Evolutionary conservation across 1,284 basidiomycete genomes (phyloP).

Genomic region (Ustilago crameri): DNA sequence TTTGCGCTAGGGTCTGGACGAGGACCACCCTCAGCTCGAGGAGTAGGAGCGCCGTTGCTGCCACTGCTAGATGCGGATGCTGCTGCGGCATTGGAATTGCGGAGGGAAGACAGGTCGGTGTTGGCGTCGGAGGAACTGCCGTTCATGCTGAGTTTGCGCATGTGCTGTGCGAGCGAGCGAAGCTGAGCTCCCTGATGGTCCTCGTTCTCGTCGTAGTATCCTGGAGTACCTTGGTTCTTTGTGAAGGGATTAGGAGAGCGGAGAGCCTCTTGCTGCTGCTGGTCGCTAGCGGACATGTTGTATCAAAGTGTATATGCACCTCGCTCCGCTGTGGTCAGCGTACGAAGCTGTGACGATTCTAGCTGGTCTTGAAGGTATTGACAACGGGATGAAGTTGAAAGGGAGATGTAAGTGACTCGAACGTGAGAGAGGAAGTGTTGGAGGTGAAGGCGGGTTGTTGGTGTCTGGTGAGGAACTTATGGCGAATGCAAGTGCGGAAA

Average conservation of each 20-base stretch:
- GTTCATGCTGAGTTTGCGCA: slow-evolving; percentile 51
- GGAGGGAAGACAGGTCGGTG: slow-evolving; percentile 24
- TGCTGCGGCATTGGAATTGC: slow-evolving; percentile 3
- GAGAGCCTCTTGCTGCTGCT: slow-evolving; percentile 5
- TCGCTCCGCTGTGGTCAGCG: not conserved
- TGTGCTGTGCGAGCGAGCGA: slow-evolving; percentile 40
- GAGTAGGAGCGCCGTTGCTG: slow-evolving; percentile 36
- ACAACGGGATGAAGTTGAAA: too few relatives aligned
- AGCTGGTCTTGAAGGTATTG: not conserved
- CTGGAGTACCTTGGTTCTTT: slow-evolving; percentile 46
- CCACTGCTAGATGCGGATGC: slow-evolving; percentile 17
- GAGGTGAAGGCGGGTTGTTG: too few relatives aligned
- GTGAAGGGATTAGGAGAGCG: slow-evolving; percentile 49
- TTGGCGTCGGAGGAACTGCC: slow-evolving; percentile 35
- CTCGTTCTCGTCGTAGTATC: slow-evolving; percentile 33
- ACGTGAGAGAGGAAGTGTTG: too few relatives aligned
- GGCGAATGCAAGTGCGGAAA: too few relatives aligned
- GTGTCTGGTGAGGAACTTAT: too few relatives aligned
- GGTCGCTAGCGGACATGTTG: slow-evolving; percentile 15
- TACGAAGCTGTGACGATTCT: not conserved
- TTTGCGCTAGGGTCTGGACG: slow-evolving; percentile 7
- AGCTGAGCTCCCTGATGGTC: slow-evolving; percentile 37
- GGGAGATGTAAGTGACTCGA: too few relatives aligned
- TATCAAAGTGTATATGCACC: not conserved
- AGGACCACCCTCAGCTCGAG: slow-evolving; percentile 25